Conservation (phyloP, 352 stramenopile species). For the Thraustotheca clavata region DNA sequence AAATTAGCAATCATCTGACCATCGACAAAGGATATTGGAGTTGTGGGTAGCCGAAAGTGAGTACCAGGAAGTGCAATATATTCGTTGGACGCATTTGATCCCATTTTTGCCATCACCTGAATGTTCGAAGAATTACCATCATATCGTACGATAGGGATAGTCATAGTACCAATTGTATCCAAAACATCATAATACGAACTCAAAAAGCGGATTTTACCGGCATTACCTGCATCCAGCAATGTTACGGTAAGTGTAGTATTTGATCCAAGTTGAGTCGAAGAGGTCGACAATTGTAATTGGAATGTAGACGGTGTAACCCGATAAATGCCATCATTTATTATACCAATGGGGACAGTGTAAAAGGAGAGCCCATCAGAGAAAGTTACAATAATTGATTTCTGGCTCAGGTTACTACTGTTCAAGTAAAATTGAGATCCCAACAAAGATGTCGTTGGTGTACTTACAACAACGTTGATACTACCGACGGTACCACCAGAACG, state of each 20-base stretch:
- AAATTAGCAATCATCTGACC: conserved; percentile 29
- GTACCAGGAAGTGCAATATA: conserved; percentile 33
- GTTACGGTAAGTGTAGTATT: conserved; percentile 30
- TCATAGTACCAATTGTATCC: conserved; percentile 28
- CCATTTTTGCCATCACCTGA: conserved; percentile 1
- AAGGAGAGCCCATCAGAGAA: conserved; percentile 30
- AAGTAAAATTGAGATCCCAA: conserved; percentile 37
- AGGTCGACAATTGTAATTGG: conserved; percentile 27
- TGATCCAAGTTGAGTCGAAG: conserved; percentile 29
- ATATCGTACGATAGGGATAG: conserved; percentile 40
- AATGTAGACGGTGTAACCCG: conserved; percentile 36
- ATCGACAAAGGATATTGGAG: conserved; percentile 32
- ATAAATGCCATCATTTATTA: conserved; percentile 42
- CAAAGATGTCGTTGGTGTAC: conserved; percentile 19
- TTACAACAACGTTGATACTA: conserved; percentile 25
- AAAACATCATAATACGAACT: conserved; percentile 25
- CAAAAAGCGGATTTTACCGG: conserved; percentile 44
- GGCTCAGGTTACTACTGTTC: background rate
- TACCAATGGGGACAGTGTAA: conserved; percentile 28
- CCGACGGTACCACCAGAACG: conserved; percentile 42
- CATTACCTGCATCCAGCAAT: conserved; percentile 56
- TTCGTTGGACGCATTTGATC: conserved; percentile 33
- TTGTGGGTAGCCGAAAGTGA: conserved; percentile 34
- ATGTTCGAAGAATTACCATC: conserved; percentile 34
- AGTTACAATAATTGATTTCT: conserved; percentile 24